Evolutionary conservation across 2,329 filamentous ascomycete species (phyloP).

Genomic region (Talaromyces amestolkiae): DNA sequence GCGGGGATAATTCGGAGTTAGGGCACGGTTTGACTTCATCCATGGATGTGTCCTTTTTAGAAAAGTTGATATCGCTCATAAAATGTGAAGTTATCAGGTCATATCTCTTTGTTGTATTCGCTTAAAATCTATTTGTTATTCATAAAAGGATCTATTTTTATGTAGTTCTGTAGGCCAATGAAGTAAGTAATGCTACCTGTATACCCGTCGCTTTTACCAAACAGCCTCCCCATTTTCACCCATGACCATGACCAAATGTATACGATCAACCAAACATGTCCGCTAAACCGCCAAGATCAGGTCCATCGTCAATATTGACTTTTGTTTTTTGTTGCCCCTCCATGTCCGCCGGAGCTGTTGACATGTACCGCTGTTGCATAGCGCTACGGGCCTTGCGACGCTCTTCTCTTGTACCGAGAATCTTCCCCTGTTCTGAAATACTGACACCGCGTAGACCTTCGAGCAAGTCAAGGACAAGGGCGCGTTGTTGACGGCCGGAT

Average conservation of each 20-base stretch:
- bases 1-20: constrained; percentile 9
- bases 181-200: background rate
- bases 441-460: constrained; percentile 85
- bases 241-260: background rate
- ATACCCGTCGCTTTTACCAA: background rate
- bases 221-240: background rate
- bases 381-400: constrained; percentile 43
- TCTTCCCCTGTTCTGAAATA: constrained; percentile 88
- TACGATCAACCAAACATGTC: constrained; percentile 51
- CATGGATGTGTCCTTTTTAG: too few relatives aligned
- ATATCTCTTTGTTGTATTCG: background rate
- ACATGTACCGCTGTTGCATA: constrained; percentile 46
- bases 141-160: background rate
- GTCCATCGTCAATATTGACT: constrained; percentile 46
- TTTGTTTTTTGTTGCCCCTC: constrained; percentile 39
- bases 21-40: background rate
- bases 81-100: background rate
- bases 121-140: background rate
- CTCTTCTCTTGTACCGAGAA: constrained; percentile 50
- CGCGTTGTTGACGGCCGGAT: constrained; percentile 70
- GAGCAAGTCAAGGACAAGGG: constrained; percentile 77
- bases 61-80: background rate
- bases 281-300: constrained; percentile 52
- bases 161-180: background rate
- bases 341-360: constrained; percentile 36